phyloP scores from a whole-genome alignment of 2,329 filamentous ascomycete species.

The Fusarium mexicanum region DNA sequence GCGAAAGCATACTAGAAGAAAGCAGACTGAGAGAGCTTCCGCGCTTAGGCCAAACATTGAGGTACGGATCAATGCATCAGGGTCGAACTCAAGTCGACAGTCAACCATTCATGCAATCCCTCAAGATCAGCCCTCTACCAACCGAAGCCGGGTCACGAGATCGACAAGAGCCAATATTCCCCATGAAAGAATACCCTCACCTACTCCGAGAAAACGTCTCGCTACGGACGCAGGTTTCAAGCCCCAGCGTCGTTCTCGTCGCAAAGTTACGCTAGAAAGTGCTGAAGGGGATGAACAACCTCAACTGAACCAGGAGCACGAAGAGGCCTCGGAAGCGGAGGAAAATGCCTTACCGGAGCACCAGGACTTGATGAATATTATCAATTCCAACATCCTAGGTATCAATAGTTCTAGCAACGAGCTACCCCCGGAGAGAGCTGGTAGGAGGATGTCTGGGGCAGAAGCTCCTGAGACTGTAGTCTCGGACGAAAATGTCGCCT shows the following conservation, averaged over 20 bases:
- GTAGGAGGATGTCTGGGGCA: background rate
- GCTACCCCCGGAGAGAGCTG: background rate
- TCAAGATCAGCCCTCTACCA: background rate
- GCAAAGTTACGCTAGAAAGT: background rate
- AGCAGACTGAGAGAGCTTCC: background rate
- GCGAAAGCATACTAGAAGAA: background rate
- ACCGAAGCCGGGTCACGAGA: conserved; percentile 13
- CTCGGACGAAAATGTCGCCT: background rate
- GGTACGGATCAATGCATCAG: background rate
- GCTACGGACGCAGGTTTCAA: background rate
- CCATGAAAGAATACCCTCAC: background rate
- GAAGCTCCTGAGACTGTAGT: background rate
- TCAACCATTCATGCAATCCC: background rate
- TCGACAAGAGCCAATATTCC: background rate
- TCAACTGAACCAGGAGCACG: background rate
- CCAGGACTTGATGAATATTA: conserved; percentile 10
- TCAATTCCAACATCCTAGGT: conserved; percentile 25
- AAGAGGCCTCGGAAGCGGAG: conserved; percentile 15
- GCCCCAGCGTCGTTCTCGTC: conserved; percentile 2
- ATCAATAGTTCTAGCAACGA: background rate
- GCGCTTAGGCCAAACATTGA: conserved; percentile 8
- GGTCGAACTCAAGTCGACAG: background rate
- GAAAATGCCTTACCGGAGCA: background rate
- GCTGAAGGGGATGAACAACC: background rate
- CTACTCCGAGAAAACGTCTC: conserved; percentile 20